Evolutionary conservation across 768 basidiomycete species (phyloP).

Genomic region (Sarcomyxa edulis): DNA sequence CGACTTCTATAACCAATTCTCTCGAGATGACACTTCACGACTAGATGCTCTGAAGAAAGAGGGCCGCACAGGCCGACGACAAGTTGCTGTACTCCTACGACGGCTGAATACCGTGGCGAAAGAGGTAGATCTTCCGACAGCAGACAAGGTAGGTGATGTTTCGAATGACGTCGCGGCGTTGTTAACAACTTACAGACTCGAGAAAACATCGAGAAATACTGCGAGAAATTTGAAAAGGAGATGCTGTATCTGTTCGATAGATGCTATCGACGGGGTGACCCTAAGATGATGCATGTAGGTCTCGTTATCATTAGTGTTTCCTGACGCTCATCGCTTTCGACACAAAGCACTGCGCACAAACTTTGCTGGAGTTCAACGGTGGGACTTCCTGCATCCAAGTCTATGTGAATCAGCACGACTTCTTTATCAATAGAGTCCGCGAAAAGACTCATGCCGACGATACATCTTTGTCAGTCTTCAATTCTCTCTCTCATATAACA

Average conservation of each 20-base stretch:
- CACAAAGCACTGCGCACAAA: slow-evolving; percentile 95
- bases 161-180: no score
- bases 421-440: slow-evolving; percentile 93
- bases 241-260: slow-evolving; percentile 94
- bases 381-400: slow-evolving; percentile 96
- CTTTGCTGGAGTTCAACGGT: slow-evolving; percentile 95
- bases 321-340: slow-evolving; percentile 3
- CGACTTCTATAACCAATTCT: slow-evolving; percentile 91
- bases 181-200: slow-evolving; percentile 57
- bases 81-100: slow-evolving; percentile 84
- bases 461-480: slow-evolving; percentile 43
- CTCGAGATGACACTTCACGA: slow-evolving; percentile 69
- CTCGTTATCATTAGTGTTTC: not conserved
- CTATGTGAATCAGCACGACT: slow-evolving; percentile 99
- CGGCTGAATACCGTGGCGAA: slow-evolving; percentile 84
- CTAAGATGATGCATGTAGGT: slow-evolving; percentile 97
- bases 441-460: slow-evolving; percentile 53
- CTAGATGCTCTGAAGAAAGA: slow-evolving; percentile 80
- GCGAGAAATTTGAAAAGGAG: slow-evolving; percentile 98
- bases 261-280: slow-evolving; percentile 95
- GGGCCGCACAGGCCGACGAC: slow-evolving; percentile 81
- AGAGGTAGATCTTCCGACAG: slow-evolving; percentile 84
- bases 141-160: slow-evolving; percentile 58
- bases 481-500: no score
- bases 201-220: slow-evolving; percentile 92